Percentiles rank a stretch among this genome's conserved stretches.
phyloP scores from a whole-genome alignment of 345 rosid species.

The Eucalyptus caleyi region DNA sequence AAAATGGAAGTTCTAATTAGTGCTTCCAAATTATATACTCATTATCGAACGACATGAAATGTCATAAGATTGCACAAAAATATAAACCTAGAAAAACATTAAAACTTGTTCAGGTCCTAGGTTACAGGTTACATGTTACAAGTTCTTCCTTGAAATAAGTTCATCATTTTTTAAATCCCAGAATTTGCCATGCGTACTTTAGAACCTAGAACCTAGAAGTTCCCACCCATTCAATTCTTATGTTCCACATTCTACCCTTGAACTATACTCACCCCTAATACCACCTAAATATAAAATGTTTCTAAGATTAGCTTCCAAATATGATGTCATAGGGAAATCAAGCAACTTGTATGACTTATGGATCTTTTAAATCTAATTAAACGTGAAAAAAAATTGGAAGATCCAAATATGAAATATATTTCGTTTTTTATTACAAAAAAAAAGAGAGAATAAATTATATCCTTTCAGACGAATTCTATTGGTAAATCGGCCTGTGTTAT shows the following conservation, averaged over 20 bases:
- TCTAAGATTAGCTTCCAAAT: background rate
- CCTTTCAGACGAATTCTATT: background rate
- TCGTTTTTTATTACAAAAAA: background rate
- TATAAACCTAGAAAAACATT: too few species aligned
- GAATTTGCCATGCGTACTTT: rapidly evolving
- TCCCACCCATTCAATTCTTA: too few species aligned
- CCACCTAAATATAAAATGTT: background rate
- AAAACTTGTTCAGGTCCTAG: too few species aligned
- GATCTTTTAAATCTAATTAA: background rate
- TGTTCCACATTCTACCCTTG: too few species aligned
- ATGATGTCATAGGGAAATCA: background rate
- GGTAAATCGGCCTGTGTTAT: background rate
- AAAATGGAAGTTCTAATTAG: too few species aligned
- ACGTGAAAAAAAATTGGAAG: background rate
- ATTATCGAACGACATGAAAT: too few species aligned
- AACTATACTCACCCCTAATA: too few species aligned
- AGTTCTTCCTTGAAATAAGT: too few species aligned
- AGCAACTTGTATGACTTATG: background rate
- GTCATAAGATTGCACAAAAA: rapidly evolving
- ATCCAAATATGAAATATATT: background rate
- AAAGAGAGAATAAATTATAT: background rate
- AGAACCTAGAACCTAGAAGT: too few species aligned
- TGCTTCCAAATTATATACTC: too few species aligned
- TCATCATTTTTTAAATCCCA: rapidly evolving
- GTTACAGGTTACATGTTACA: too few species aligned